Percentiles rank a stretch among this genome's conserved stretches.
Evolutionary conservation across 2,329 filamentous ascomycete species (phyloP).

Genomic region (Fonsecaea monophora): DNA sequence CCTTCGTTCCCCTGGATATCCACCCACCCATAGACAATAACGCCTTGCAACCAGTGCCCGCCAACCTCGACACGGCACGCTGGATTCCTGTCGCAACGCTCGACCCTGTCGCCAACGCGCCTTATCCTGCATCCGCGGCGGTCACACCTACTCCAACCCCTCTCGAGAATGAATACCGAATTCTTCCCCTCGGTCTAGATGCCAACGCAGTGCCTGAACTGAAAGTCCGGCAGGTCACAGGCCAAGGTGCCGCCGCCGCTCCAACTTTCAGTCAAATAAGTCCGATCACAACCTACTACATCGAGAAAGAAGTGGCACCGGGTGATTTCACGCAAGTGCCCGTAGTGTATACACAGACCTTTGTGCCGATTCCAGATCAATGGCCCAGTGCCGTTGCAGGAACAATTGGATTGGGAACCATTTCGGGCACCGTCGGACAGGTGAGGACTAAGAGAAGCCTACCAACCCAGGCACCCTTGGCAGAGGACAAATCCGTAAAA

Average conservation of each 20-base stretch:
- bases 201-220: conserved; percentile 32
- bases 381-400: conserved; percentile 42
- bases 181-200: conserved; percentile 30
- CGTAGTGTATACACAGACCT: conserved; percentile 42
- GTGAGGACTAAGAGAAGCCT: conserved; percentile 37
- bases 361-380: conserved; percentile 43
- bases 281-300: conserved; percentile 42
- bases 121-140: conserved; percentile 7
- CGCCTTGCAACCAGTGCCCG: conserved; percentile 20
- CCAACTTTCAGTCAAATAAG: conserved; percentile 41
- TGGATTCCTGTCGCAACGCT: conserved; percentile 33
- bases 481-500: background rate
- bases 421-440: conserved; percentile 36
- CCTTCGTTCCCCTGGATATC: conserved; percentile 30
- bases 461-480: conserved; percentile 31
- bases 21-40: conserved; percentile 14
- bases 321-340: conserved; percentile 30
- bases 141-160: conserved; percentile 23
- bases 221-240: conserved; percentile 35
- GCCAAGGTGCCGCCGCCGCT: conserved; percentile 43
- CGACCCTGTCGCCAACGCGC: conserved; percentile 2
- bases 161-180: conserved; percentile 16
- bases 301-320: conserved; percentile 12
- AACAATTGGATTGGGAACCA: conserved; percentile 45
- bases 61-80: conserved; percentile 25